These are phyloP conservation scores for Citrullus amarus DNA, from an alignment of 306 rosid species.

Conservation along the genomic window DNA sequence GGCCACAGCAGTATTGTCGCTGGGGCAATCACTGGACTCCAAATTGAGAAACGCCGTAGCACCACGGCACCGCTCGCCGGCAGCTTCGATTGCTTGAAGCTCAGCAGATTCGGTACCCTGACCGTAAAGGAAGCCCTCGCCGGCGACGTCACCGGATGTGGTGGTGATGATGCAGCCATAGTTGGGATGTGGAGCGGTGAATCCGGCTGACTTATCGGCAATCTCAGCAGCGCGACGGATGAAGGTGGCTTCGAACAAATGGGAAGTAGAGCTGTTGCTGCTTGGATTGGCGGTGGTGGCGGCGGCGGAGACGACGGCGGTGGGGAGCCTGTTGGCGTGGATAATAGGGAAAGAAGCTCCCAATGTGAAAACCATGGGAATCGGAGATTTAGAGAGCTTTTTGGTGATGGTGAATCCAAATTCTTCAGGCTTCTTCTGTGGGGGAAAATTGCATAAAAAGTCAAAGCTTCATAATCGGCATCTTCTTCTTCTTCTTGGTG, in stretches of 20 bases:
- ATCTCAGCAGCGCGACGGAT: conserved; percentile 54
- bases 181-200: conserved; percentile 82
- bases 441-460: neutral
- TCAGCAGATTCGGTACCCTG: conserved; percentile 85
- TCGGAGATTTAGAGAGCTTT: neutral
- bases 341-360: neutral
- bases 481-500: neutral
- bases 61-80: conserved; percentile 32
- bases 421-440: neutral
- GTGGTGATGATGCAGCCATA: conserved; percentile 77
- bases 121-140: conserved; percentile 79
- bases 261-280: neutral
- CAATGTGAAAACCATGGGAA: conserved; percentile 4
- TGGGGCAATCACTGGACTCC: conserved; percentile 91
- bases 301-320: neutral
- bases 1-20: conserved; percentile 64
- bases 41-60: conserved; percentile 72
- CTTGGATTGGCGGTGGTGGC: neutral
- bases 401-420: neutral
- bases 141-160: conserved; percentile 37
- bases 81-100: conserved; percentile 56
- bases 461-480: neutral
- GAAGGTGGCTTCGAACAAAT: conserved; percentile 33
- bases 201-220: conserved; percentile 74
- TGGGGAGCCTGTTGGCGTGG: neutral